Evolutionary conservation across 108 stramenopile genomes (phyloP).

Genomic region (Schizochytrium sp.): DNA sequence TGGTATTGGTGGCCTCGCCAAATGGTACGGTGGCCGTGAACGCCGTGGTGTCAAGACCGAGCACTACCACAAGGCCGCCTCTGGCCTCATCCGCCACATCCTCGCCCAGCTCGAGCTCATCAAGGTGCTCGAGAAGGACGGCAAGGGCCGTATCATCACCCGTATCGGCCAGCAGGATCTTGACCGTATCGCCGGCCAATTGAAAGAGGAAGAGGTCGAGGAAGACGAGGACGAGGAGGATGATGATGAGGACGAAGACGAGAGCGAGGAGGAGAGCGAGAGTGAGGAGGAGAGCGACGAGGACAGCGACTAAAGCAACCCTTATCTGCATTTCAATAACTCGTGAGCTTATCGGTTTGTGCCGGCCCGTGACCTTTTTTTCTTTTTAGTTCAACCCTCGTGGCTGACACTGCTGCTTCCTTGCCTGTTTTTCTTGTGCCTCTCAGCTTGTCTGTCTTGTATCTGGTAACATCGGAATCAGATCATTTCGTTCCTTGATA

Average conservation of each 20-base stretch:
- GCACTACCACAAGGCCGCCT: constrained; percentile 91
- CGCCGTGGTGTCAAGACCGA: constrained; percentile 89
- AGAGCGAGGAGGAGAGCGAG: constrained; percentile 36
- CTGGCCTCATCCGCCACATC: constrained; percentile 93
- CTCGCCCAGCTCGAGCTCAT: constrained; percentile 92
- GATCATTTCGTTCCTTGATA: no score
- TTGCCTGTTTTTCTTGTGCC: no score
- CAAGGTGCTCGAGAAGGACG: constrained; percentile 89
- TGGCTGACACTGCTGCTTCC: no score
- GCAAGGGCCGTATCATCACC: constrained; percentile 83
- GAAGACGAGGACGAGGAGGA: constrained; percentile 63
- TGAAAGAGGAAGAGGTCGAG: constrained; percentile 83
- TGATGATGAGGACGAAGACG: constrained; percentile 53
- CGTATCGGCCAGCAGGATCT: constrained; percentile 97
- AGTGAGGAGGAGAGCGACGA: constrained; percentile 8
- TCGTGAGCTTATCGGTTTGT: constrained; percentile 22
- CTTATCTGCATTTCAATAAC: constrained; percentile 48
- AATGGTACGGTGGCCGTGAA: constrained; percentile 95
- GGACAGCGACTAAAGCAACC: not conserved
- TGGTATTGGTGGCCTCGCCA: constrained; percentile 94
- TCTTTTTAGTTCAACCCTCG: no score
- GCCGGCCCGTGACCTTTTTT: not conserved
- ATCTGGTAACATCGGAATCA: no score
- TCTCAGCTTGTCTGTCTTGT: no score
- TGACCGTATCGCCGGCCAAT: constrained; percentile 96